Conservation (phyloP, 805 yeast genomes). For the Starmerella kuoi region DNA sequence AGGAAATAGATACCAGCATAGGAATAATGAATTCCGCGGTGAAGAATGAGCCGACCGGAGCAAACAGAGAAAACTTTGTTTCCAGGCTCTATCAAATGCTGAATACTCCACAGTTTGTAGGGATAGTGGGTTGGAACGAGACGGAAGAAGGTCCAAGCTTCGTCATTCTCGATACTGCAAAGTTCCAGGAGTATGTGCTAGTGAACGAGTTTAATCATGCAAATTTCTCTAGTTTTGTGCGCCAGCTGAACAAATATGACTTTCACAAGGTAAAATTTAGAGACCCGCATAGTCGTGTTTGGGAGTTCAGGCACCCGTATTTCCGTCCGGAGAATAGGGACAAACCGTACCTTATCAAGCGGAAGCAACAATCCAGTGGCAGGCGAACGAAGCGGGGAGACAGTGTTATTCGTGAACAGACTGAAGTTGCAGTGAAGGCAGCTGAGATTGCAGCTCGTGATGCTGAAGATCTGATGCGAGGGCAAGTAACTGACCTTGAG, state of each 20-base stretch:
- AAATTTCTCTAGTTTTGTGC: conserved; percentile 86
- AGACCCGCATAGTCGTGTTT: conserved; percentile 28
- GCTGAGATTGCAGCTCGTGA: conserved; percentile 21
- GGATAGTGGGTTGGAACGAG: conserved; percentile 70
- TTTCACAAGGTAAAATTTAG: conserved; percentile 84
- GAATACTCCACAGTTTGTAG: conserved; percentile 62
- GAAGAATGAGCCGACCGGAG: background rate
- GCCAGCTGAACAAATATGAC: conserved; percentile 92
- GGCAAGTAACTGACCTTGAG: conserved; percentile 14
- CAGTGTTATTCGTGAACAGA: conserved; percentile 5
- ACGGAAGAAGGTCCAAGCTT: conserved; percentile 64
- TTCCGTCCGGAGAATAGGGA: conserved; percentile 64
- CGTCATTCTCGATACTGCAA: conserved; percentile 55
- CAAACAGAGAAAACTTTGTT: conserved; percentile 21
- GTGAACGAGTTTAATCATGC: conserved; percentile 92
- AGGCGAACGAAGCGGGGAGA: conserved; percentile 14
- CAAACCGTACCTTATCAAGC: conserved; percentile 74
- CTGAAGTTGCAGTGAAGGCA: conserved; percentile 21
- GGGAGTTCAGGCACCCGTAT: conserved; percentile 93
- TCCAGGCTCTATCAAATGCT: conserved; percentile 54
- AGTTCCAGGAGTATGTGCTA: conserved; percentile 36
- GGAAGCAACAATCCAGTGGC: conserved; percentile 36
- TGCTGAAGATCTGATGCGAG: conserved; percentile 11
- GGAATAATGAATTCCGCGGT: background rate
- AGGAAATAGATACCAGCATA: too few species aligned